These are phyloP conservation scores for Erucastrum elatum DNA, from an alignment of 345 rosid genomes.

Conservation along the genomic window DNA sequence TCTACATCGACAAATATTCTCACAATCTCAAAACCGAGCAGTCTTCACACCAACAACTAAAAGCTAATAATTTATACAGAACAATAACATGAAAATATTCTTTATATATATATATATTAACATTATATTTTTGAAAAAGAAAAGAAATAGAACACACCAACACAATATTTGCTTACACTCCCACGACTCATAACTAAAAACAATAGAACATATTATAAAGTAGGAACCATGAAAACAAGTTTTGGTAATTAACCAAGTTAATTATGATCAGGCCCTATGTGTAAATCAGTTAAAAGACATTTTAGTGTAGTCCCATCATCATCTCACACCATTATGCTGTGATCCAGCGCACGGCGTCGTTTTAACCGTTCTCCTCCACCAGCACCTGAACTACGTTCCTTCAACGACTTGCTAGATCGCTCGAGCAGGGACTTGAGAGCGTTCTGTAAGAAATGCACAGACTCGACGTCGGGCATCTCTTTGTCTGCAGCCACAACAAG, in stretches of 20 bases:
- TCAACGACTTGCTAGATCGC: conserved; percentile 54
- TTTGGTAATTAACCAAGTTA: conserved; percentile 40
- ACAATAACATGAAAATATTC: conserved; percentile 6
- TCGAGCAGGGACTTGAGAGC: conserved; percentile 91
- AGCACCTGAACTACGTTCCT: conserved; percentile 35
- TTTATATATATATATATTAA: conserved; percentile 7
- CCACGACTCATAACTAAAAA: conserved; percentile 22
- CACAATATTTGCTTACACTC: conserved; percentile 36
- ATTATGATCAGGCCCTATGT: conserved; percentile 37
- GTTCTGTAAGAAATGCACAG: conserved; percentile 80
- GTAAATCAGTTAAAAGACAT: conserved; percentile 15
- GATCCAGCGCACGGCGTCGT: conserved; percentile 76
- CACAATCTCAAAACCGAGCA: conserved; percentile 24
- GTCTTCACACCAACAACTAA: conserved; percentile 23
- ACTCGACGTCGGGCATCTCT: conserved; percentile 74
- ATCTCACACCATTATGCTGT: conserved; percentile 49
- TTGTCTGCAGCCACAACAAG: conserved; percentile 77
- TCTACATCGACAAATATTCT: conserved; percentile 35
- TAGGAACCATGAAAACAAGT: conserved; percentile 6
- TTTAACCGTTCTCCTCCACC: conserved; percentile 60
- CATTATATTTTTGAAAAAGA: conserved; percentile 15
- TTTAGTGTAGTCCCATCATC: conserved; percentile 21
- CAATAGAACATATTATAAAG: conserved; percentile 26
- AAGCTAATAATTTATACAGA: not conserved
- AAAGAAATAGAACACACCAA: conserved; percentile 34